Conservation (phyloP, 2,329 filamentous ascomycete species). For the Fusarium sp. region DNA sequence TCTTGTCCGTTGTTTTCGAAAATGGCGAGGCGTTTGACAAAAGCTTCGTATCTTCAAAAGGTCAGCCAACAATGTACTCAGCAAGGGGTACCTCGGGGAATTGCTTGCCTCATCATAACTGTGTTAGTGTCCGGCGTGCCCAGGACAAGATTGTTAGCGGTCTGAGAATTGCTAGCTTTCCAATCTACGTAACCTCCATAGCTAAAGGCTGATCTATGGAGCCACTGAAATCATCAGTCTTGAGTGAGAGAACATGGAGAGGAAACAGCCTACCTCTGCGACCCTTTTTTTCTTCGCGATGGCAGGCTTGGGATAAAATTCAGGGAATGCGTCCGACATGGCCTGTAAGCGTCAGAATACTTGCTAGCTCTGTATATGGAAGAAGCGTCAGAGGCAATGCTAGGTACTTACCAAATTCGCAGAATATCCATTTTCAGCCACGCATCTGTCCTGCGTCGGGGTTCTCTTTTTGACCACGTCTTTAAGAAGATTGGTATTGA, state of each 20-base stretch:
- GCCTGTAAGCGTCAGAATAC: not conserved
- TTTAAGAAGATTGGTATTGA: not conserved
- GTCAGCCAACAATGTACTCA: not conserved
- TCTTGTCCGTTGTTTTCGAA: not conserved
- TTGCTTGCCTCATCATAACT: not conserved
- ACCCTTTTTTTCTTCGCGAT: not conserved
- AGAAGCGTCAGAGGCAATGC: not conserved
- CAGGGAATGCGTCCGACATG: fast-evolving
- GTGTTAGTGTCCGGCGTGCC: not conserved
- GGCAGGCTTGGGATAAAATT: fast-evolving
- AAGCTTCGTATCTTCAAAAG: not conserved
- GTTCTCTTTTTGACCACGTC: not conserved
- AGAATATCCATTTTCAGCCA: not conserved
- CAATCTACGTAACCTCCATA: not conserved
- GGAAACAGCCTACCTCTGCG: not conserved
- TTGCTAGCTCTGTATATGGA: not conserved
- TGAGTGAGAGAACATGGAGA: fast-evolving
- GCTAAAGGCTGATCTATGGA: not conserved
- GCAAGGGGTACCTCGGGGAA: fast-evolving
- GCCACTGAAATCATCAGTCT: not conserved
- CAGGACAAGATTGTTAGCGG: not conserved
- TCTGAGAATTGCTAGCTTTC: not conserved
- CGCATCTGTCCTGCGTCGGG: not conserved
- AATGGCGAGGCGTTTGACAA: not conserved
- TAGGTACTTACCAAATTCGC: not conserved